These are phyloP conservation scores for Paxillus involutus DNA, from an alignment of 768 basidiomycete genomes.

Conservation along the genomic window DNA sequence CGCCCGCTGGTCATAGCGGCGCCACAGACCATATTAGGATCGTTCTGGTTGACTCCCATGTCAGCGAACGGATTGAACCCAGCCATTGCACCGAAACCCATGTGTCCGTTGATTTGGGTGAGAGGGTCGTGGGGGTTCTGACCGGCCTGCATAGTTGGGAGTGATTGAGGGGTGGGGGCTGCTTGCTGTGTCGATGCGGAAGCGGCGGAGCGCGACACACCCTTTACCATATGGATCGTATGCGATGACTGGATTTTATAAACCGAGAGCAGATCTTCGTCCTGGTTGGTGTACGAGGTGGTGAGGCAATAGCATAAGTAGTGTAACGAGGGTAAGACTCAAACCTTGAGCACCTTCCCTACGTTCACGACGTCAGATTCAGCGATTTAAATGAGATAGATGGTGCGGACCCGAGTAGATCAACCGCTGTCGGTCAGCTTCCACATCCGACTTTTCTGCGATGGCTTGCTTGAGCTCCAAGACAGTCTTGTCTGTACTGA, in stretches of 20 bases:
- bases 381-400: background rate
- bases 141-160: slow-evolving; percentile 89
- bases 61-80: slow-evolving; percentile 91
- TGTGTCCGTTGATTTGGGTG: slow-evolving; percentile 75
- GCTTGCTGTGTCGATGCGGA: slow-evolving; percentile 34
- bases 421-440: slow-evolving; percentile 83
- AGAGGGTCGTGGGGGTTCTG: slow-evolving; percentile 88
- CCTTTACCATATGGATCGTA: slow-evolving; percentile 94
- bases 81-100: slow-evolving; percentile 78
- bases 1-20: background rate
- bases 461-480: slow-evolving; percentile 89
- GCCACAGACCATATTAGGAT: slow-evolving; percentile 85
- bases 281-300: slow-evolving; percentile 39
- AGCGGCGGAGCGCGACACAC: slow-evolving; percentile 50
- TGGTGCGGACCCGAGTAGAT: slow-evolving; percentile 80
- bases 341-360: slow-evolving; percentile 76
- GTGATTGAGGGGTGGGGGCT: slow-evolving; percentile 41
- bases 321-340: background rate
- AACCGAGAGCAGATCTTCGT: slow-evolving; percentile 75
- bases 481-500: slow-evolving; percentile 81
- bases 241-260: slow-evolving; percentile 92
- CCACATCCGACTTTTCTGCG: slow-evolving; percentile 81
- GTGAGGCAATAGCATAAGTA: background rate
- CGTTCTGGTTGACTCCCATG: slow-evolving; percentile 87
- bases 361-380: background rate